Base-by-base conservation (phyloP, 2,329 filamentous ascomycete genomes). In the Neurospora crassa region DNA sequence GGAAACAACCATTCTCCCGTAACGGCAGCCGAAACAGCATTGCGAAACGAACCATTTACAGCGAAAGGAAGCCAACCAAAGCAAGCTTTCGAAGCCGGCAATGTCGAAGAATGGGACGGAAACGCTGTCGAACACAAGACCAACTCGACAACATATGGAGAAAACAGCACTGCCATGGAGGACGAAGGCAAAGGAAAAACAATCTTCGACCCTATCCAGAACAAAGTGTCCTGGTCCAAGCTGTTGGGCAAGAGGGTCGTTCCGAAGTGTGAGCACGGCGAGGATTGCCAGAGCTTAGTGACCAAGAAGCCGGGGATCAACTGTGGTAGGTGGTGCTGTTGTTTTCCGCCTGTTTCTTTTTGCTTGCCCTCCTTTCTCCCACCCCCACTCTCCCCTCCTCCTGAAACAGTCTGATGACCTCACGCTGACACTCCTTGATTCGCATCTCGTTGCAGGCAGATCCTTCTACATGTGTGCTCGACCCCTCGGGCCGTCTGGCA, bases 241-340 rank as follows among this genome's bases (percentile, higher is more conserved):
- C 84, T 98, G 16, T 90, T 98, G 73, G 88, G 90, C 18, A 93
- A 91, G 79, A 90, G 91, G 71, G 82, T 88, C 1, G 85, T 88
- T 1, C 96, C 96, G 1, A 87, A 87, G 71, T 99, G 96, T 78
- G 94, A 97, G 68, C 96, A 99, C 78, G 85, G 89, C 70, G 94
- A 98, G 76, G 91, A 92, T 2, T 98, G 96, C 80, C 92, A 94
- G 74, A 92, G 86, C 74, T 83, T 95, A 69, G 87, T 90, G 20
- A 97, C 94, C 0, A 97, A 95, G 83, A 98, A 98, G 78, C 86
- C 93, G 0, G 96, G 96, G 1, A 83, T 92, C 74, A 99, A 98
- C 77, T 90, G 79, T 81, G 95, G 85, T 87, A 82, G 77, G 84
- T 82, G 43, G 14, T 71, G 24, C 68, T 67, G 69, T 59, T 20